Percentiles rank a stretch among this genome's conserved stretches.
Conservation (phyloP, 179 eudicot genomes). For the Gypsophila paniculata region DNA sequence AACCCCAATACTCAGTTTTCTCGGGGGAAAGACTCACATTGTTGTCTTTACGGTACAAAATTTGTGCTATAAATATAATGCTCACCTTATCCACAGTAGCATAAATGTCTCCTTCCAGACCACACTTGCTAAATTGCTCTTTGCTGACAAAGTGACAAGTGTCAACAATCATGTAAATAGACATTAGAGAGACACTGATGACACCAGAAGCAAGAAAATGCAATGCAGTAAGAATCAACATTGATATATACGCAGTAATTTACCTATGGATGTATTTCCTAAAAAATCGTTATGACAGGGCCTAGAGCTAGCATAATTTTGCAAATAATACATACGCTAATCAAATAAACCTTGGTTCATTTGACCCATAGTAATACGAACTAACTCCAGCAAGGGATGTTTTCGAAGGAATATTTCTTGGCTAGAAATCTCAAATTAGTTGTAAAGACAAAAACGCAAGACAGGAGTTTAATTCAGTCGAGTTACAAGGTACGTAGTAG, state of each 20-base stretch:
- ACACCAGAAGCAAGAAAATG: not conserved
- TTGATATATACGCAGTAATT: not conserved
- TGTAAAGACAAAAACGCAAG: not conserved
- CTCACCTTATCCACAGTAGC: constrained; percentile 76
- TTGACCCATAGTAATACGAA: not conserved
- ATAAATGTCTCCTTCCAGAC: constrained; percentile 74
- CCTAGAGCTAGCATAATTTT: not conserved
- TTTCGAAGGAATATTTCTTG: not conserved
- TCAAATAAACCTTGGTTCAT: not conserved
- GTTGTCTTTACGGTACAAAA: not conserved
- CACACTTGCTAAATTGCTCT: constrained; percentile 71
- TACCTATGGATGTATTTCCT: not conserved
- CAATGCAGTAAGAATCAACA: not conserved
- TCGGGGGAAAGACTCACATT: not conserved
- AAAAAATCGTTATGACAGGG: constrained; percentile 7
- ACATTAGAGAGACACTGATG: not conserved
- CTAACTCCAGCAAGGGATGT: not conserved
- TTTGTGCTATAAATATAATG: not conserved
- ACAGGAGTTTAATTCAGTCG: not conserved
- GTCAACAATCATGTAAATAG: constrained; percentile 5
- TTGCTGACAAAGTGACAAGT: constrained; percentile 36
- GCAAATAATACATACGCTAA: not conserved
- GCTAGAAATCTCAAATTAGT: not conserved
- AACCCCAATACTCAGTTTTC: not conserved
- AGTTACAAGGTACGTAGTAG: not conserved